Base-by-base conservation (phyloP, 306 rosid species). In the Quercus gilva region DNA sequence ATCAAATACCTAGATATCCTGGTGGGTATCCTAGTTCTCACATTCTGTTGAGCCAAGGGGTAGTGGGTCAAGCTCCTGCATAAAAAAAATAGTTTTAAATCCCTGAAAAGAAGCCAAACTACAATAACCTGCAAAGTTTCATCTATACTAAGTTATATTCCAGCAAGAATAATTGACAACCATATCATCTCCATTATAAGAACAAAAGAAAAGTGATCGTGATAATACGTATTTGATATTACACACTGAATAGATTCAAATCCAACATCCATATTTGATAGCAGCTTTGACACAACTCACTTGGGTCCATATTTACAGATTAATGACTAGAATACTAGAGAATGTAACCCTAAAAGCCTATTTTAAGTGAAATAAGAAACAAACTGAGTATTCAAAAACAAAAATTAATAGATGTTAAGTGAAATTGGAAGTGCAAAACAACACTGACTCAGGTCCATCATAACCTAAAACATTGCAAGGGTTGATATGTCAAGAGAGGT, bases 31-130 rank as follows among this genome's bases (percentile, higher is more conserved):
- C 99, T 59, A 96, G 68, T 87, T 96, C 99, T 51, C 92, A 94
- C 98, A 93, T 96, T 90, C 98, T 91, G 88, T 84, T 80, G 76
- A 96, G 96, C 99, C 98, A 96, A 15, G 98, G 98, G 60, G 99
- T n/a, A n/a, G 98, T 31, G 99, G 99, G 81, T 96, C 98, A 72
- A 90, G 91, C 85, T 91, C 99, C 99, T 96, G 90, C 87, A 81
- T 31, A 67, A 64, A 17, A 83, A 35, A 19, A 37, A 6, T n/a
- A 57, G 67, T 23, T 64, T 28, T 53, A 57, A 59, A 75, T n/a
- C 49, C 63, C 71, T 20, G 21, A 9, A 57, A 5, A n/a, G n/a
- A 74, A 26, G 49, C 52, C 35, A 28, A 53, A 15, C 29, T 64
- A 28, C 26, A 28, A 19, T 51, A 58, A 51, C 41, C n/a, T 51